phyloP scores from a whole-genome alignment of 2,329 filamentous ascomycete genomes.

The Neoscytalidium dimidiatum region DNA sequence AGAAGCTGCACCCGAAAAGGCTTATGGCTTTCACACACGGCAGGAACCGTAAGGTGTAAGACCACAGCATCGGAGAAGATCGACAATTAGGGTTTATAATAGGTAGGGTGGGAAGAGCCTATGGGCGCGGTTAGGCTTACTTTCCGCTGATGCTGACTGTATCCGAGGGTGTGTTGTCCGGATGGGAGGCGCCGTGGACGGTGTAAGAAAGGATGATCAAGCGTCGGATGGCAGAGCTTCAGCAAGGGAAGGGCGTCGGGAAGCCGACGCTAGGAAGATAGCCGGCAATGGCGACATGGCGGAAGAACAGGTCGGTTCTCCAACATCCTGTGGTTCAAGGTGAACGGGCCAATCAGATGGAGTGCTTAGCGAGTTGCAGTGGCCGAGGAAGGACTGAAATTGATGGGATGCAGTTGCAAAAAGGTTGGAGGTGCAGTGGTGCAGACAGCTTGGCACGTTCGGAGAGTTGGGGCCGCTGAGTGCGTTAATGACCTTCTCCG shows the following conservation, averaged over 20 bases:
- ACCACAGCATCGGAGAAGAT: background rate
- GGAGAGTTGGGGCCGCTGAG: conserved; percentile 6
- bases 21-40: background rate
- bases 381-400: background rate
- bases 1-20: background rate
- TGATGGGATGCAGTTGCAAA: background rate
- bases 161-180: conserved; percentile 3
- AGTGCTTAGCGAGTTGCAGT: background rate
- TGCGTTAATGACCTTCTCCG: background rate
- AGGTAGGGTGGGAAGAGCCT: background rate
- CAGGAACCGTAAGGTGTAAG: background rate
- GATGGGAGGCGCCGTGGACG: conserved; percentile 10
- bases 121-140: background rate
- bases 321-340: background rate
- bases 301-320: background rate
- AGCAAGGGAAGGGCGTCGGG: background rate
- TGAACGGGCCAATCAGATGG: background rate
- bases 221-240: background rate
- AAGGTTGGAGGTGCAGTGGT: background rate
- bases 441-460: background rate
- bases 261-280: background rate
- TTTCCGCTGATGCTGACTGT: conserved; percentile 8
- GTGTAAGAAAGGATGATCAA: conserved; percentile 6
- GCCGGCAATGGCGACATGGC: background rate
- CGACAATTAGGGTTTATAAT: background rate